phyloP scores from a whole-genome alignment of 1,284 basidiomycete species.

The Moesziomyces globuligerus region DNA sequence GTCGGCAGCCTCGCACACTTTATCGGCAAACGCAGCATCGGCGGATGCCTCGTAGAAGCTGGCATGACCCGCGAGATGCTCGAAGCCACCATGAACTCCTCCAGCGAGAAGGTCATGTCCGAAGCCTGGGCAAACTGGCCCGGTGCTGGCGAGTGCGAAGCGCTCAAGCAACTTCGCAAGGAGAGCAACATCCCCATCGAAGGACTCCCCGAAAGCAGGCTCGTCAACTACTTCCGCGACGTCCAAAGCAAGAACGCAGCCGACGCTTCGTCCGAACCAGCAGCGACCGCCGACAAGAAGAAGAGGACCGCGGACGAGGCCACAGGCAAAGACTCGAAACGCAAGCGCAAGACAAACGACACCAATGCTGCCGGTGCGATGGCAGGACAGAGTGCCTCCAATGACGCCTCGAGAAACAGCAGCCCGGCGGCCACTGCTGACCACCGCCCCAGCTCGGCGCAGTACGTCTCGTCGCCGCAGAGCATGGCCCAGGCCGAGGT shows the following conservation, averaged over 20 bases:
- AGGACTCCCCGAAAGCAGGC: slow-evolving; percentile 57
- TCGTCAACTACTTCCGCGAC: slow-evolving; percentile 24
- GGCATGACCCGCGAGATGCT: slow-evolving; percentile 50
- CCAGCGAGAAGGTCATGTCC: slow-evolving; percentile 57
- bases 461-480: slow-evolving; percentile 7
- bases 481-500: slow-evolving; percentile 1
- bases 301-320: slow-evolving; percentile 23
- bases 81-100: slow-evolving; percentile 40
- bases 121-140: slow-evolving; percentile 60
- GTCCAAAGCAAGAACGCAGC: background rate
- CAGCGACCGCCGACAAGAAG: slow-evolving; percentile 18
- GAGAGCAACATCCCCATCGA: slow-evolving; percentile 59
- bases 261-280: background rate
- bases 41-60: slow-evolving; percentile 46
- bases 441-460: background rate
- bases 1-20: slow-evolving; percentile 52
- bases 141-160: slow-evolving; percentile 54
- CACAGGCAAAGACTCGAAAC: slow-evolving; percentile 16
- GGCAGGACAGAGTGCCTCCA: no score
- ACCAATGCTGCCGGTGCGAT: slow-evolving; percentile 6
- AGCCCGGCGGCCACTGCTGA: no score
- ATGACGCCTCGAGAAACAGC: no score
- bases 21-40: slow-evolving; percentile 51
- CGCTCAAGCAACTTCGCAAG: slow-evolving; percentile 52
- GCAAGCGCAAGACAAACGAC: slow-evolving; percentile 33